A percentile compares a stretch with the other conserved stretches of the same genome.
phyloP scores from a whole-genome alignment of 106 monocot genomes.

The Allium fistulosum region DNA sequence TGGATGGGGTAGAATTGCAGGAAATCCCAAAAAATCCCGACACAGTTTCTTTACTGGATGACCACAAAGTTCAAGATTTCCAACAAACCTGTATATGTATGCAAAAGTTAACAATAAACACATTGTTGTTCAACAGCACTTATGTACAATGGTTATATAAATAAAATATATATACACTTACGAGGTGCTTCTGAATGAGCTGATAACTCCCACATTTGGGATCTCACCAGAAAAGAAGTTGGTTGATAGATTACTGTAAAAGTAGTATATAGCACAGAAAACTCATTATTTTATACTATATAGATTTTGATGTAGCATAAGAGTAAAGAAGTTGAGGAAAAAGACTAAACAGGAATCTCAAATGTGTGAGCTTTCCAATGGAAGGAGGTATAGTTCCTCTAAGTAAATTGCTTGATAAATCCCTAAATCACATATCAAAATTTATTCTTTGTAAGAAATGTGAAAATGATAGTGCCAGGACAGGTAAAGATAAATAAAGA shows the following conservation, averaged over 20 bases:
- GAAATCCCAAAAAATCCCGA: conserved; percentile 70
- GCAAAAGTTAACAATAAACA: too few species aligned
- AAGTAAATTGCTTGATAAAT: conserved; percentile 88
- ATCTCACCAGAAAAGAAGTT: conserved; percentile 98
- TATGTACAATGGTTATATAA: too few species aligned
- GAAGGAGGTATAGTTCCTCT: conserved; percentile 79
- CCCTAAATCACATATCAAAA: conserved; percentile 32
- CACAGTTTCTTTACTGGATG: conserved; percentile 61
- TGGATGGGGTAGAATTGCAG: conserved; percentile 72
- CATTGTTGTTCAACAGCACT: too few species aligned
- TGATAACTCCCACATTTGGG: conserved; percentile 80
- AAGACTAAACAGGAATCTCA: conserved; percentile 75
- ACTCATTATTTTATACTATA: neutral
- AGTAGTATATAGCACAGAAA: neutral
- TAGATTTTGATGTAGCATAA: neutral
- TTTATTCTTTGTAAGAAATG: neutral
- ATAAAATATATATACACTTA: conserved; percentile 24
- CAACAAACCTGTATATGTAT: conserved; percentile 51
- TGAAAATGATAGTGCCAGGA: neutral
- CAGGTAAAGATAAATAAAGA: neutral
- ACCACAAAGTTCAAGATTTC: conserved; percentile 95
- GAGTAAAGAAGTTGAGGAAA: neutral
- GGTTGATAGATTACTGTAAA: conserved; percentile 77
- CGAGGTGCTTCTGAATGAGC: conserved; percentile 78
- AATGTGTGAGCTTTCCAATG: conserved; percentile 43